Base-by-base conservation (phyloP, 345 rosid genomes). In the Gossypium sturtianum region DNA sequence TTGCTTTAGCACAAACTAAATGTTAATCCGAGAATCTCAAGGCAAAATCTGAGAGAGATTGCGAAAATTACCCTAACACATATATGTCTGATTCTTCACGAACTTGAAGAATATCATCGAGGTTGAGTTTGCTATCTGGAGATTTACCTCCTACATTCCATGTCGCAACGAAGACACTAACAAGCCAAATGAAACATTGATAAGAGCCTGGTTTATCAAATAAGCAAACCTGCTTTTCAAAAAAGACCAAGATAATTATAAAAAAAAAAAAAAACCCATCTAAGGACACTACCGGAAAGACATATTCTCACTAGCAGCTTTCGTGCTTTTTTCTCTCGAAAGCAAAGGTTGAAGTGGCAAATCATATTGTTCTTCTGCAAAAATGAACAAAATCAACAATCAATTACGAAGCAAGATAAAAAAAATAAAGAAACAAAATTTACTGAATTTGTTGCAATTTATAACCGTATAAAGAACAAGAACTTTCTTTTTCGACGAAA, bases 121-220 rank as follows among this genome's bases (percentile, higher is more conserved):
- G 86, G 83, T 87, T 84, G 75, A 91, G 83, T 74, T 79, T 77
- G 71, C 78, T 78, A 47, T 82, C 82, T 12, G 99, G 99, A 77
- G 96, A 84, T 80, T 89, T 93, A 41, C 99, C 99, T 72, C 96
- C 99, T 1, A 87, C 97, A 79, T 95, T 95, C 99, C 99, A 95
- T 76, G 99, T 95, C 1, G 94, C 93, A n/a, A 95, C 96, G 66
- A 89, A 95, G 78, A 89, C 89, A 76, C 99, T 93, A 60, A 56
- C 48, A 23, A 59, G 16, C 17, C 51, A 84, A 69, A 67, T 49
- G 17, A 12, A 27, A 2, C 59, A 51, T 63, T 9, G 9, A 69
- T 16, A 51, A 51, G 7, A 69, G 16, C 17, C 29, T 2, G 38
- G 45, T 69, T 51, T 49, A 51, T 16, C 60, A 22, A 22, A 20